Percentiles rank a stretch among this genome's conserved stretches.
Conservation (phyloP, 2,329 filamentous ascomycete genomes). For the Claviceps purpurea region DNA sequence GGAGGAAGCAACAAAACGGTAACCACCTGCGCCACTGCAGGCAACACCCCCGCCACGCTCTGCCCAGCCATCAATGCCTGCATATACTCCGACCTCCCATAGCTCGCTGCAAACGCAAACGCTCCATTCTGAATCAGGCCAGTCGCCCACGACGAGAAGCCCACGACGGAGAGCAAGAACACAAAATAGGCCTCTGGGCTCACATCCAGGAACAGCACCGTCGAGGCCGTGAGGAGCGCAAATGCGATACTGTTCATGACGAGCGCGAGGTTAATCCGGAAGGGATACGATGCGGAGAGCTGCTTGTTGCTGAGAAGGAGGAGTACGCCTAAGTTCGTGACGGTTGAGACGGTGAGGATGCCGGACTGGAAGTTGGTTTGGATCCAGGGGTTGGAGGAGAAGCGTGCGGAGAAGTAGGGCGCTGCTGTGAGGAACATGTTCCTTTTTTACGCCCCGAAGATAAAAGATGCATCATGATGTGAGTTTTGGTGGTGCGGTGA, state of each 20-base stretch:
- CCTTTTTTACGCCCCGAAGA: slow-evolving; percentile 26
- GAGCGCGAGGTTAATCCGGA: slow-evolving; percentile 67
- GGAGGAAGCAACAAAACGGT: slow-evolving; percentile 53
- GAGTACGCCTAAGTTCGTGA: slow-evolving; percentile 68
- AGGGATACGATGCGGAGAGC: slow-evolving; percentile 71
- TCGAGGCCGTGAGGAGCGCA: slow-evolving; percentile 66
- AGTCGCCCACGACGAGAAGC: slow-evolving; percentile 63
- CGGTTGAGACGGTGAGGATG: slow-evolving; percentile 73
- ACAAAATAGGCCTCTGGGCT: slow-evolving; percentile 57
- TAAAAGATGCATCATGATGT: neutral
- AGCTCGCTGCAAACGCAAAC: slow-evolving; percentile 81
- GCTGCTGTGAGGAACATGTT: slow-evolving; percentile 97
- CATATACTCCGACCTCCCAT: slow-evolving; percentile 76
- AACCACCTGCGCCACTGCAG: slow-evolving; percentile 73
- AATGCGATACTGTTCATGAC: slow-evolving; percentile 68
- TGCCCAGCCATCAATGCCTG: slow-evolving; percentile 96
- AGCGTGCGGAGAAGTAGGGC: slow-evolving; percentile 81
- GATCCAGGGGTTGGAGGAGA: slow-evolving; percentile 57
- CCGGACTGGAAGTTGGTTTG: slow-evolving; percentile 76
- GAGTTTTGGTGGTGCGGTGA: neutral
- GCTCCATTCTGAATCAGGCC: slow-evolving; percentile 87
- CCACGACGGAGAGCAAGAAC: slow-evolving; percentile 74
- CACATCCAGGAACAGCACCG: slow-evolving; percentile 49
- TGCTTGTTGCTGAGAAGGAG: slow-evolving; percentile 70
- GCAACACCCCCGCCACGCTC: slow-evolving; percentile 80